Conservation (phyloP, 148 eudicot genomes). For the Diospyros kaki region DNA sequence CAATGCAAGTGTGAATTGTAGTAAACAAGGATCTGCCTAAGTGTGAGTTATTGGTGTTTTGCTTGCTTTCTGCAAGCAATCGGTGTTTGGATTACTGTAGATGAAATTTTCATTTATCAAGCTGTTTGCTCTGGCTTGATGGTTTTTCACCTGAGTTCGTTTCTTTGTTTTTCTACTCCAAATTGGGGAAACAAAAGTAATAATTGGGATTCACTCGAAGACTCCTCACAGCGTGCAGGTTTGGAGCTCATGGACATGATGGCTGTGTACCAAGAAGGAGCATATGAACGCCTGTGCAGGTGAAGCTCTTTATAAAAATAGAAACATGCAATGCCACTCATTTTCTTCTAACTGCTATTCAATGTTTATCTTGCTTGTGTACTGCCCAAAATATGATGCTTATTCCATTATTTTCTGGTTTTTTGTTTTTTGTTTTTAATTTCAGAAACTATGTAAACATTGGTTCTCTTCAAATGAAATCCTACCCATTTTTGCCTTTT, state of each 20-base stretch:
- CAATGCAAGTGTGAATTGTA: not conserved
- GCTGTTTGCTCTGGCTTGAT: not conserved
- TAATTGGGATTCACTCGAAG: conserved; percentile 21
- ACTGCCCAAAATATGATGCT: not conserved
- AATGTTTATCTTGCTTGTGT: not conserved
- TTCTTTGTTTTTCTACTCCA: not conserved
- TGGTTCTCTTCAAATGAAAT: not conserved
- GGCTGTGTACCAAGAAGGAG: conserved; percentile 99
- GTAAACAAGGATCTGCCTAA: not conserved
- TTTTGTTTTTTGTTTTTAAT: not conserved
- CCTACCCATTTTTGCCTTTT: not conserved
- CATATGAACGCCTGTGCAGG: conserved; percentile 99
- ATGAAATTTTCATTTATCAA: not conserved
- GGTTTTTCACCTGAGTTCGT: conserved; percentile 6
- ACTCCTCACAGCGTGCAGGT: conserved; percentile 83
- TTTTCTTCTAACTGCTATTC: not conserved
- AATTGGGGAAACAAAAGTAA: not conserved
- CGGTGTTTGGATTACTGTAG: too few relatives aligned
- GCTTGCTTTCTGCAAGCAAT: conserved; percentile 6
- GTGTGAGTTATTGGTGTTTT: too few relatives aligned
- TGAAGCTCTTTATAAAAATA: conserved; percentile 23
- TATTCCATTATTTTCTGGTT: not conserved
- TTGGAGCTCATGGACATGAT: conserved; percentile 99
- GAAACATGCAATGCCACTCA: not conserved
- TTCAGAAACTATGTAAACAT: not conserved